Base-by-base conservation (phyloP, 306 rosid genomes). In the Nissolia schottii region DNA sequence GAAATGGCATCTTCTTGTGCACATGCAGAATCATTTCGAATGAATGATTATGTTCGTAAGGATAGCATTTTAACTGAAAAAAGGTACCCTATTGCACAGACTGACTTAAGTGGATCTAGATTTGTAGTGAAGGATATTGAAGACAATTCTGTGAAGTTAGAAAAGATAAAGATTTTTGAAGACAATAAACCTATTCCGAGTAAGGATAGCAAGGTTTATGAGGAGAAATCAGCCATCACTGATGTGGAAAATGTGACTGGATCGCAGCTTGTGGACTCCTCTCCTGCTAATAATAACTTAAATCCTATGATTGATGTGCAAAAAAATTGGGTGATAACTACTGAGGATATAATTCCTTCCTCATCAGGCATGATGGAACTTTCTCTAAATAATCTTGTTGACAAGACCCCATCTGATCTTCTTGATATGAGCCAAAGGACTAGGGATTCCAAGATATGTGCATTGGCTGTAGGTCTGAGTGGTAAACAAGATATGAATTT, bases 1-100 rank as follows among this genome's bases (percentile, higher is more conserved):
- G 85, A 76, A 73, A 61, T 79, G 40, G 64, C 66, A 37, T 67
- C 77, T 62, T 84, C 79, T 57, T 82, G 84, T 57, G 66, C 84
- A 40, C 75, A 80, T 76, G 43, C 55, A 14, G 85, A 79, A 38
- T 58, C 77, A 46, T 27, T 73, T 48, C 83, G 76, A 73, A 67
- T 38, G 58, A 81, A 74, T 41, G 79, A 55, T 79, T 70, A 43
- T 72, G 11, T 66, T 74, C 57, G 51, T 67, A 65, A 35, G 49
- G 76, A 46, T 77, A 46, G 66, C 69, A 75, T 66, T 80, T 79
- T 55, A 22, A 58, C 53, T 64, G 78, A 43, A 53, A 73, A 71
- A 24, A 69, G 25, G n/a, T 37, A 70, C 76, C 69, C 18, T 67
- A 19, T 73, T 25, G 57, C 76, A 71, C 82, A 60, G 63, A 54